Evolutionary conservation across 768 basidiomycete genomes (phyloP).

Genomic region (Suillus paluster): DNA sequence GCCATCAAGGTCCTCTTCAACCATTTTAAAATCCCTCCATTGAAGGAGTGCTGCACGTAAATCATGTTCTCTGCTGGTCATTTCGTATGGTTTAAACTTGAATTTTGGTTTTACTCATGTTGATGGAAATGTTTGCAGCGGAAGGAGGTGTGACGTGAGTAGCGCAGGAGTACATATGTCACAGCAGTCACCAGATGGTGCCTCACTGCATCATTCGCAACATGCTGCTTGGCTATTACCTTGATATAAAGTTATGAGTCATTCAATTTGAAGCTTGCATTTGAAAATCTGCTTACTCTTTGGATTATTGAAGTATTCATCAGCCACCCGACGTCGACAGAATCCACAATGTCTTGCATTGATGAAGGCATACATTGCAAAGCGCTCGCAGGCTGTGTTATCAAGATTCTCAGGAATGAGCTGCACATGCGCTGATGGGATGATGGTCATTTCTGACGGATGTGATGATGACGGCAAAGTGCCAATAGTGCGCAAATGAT

Average conservation of each 20-base stretch:
- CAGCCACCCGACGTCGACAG: neutral
- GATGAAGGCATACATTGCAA: neutral
- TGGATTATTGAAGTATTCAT: constrained; percentile 6
- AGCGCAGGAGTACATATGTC: neutral
- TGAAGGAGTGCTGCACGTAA: neutral
- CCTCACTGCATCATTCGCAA: constrained; percentile 2
- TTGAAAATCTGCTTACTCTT: neutral
- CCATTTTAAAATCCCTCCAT: constrained; percentile 4
- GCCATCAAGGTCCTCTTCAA: neutral
- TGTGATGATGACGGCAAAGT: too few relatives aligned
- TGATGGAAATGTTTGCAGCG: too few relatives aligned
- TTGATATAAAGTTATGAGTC: too few relatives aligned
- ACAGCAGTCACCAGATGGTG: neutral
- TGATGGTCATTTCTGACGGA: too few relatives aligned
- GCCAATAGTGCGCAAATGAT: too few relatives aligned
- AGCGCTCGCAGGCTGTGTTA: too few relatives aligned
- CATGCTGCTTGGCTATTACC: neutral
- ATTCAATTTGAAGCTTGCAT: too few relatives aligned
- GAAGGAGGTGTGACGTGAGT: neutral
- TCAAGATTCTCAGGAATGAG: too few relatives aligned
- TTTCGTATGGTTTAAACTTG: neutral
- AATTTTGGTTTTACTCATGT: neutral
- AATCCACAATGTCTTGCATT: neutral
- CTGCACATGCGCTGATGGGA: too few relatives aligned
- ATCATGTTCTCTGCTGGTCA: neutral